These are phyloP conservation scores for Umbelopsis sp. DNA, from an alignment of 192 early-diverging fungal species.

Conservation along the genomic window DNA sequence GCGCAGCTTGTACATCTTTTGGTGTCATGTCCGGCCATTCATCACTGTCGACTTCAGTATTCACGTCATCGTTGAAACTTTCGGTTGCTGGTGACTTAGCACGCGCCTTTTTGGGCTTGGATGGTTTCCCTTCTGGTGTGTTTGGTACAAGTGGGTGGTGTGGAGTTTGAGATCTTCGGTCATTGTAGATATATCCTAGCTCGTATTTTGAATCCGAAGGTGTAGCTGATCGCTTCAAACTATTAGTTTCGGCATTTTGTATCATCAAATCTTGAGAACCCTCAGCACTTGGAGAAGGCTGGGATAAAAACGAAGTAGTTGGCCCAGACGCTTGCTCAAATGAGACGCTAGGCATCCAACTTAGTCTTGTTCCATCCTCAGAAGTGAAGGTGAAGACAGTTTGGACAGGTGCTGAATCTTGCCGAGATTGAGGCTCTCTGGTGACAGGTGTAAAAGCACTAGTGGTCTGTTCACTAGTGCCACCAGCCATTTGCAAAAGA, in stretches of 20 bases:
- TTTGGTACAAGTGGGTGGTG: background rate
- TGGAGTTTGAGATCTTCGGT: background rate
- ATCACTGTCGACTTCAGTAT: conserved; percentile 9
- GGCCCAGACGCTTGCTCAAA: conserved; percentile 6
- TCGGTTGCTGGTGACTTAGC: background rate
- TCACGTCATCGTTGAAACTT: background rate
- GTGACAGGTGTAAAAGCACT: background rate
- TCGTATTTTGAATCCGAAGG: background rate
- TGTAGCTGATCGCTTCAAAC: background rate
- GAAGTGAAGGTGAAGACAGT: conserved; percentile 11
- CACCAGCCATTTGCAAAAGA: conserved; percentile 7
- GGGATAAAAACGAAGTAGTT: conserved; percentile 6
- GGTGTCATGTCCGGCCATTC: conserved; percentile 34
- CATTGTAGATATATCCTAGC: background rate
- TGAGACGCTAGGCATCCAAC: background rate
- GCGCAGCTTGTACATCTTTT: conserved; percentile 45
- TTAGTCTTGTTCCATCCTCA: background rate
- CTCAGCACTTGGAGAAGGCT: background rate
- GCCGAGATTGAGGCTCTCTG: background rate
- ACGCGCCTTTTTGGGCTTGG: background rate
- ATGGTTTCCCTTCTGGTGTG: background rate
- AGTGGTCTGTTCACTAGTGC: background rate
- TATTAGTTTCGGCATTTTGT: background rate
- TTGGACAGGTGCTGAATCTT: conserved; percentile 5
- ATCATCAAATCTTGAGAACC: background rate